Percentiles rank a stretch among this genome's conserved stretches.
These are phyloP conservation scores for Leccinum ponderosum DNA, from an alignment of 1,284 basidiomycete genomes.

Conservation along the genomic window DNA sequence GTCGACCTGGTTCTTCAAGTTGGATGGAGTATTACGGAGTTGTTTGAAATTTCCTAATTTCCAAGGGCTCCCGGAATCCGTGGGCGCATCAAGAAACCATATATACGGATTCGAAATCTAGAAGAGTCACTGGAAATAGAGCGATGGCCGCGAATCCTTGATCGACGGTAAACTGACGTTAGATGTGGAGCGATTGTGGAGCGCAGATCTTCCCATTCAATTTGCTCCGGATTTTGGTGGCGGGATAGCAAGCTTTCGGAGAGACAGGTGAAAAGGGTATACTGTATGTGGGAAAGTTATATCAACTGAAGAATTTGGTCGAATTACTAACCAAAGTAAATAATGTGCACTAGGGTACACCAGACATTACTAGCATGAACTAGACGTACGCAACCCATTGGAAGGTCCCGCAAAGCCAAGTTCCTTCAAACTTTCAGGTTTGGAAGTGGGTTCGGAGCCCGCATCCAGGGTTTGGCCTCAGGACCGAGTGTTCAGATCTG, in stretches of 20 bases:
- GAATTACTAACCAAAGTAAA: not conserved
- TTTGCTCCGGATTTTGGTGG: not conserved
- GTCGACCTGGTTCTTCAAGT: not conserved
- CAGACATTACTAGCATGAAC: not conserved
- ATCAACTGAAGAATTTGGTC: not conserved
- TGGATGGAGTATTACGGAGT: not conserved
- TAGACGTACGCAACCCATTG: not conserved
- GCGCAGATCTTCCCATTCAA: conserved; percentile 6
- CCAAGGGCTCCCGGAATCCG: not conserved
- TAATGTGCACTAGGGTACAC: not conserved
- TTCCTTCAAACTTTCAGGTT: not conserved
- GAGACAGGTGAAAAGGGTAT: not conserved
- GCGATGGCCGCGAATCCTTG: conserved; percentile 9
- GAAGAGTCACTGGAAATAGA: not conserved
- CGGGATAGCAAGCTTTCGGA: not conserved
- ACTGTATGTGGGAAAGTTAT: not conserved
- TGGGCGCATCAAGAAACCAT: conserved; percentile 2
- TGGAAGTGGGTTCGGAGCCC: not conserved
- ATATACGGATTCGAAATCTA: not conserved
- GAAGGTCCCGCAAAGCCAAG: not conserved
- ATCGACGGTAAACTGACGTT: conserved; percentile 15
- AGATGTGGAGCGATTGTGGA: not conserved
- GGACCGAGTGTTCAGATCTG: no score
- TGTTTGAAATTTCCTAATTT: not conserved
- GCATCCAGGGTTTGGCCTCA: not conserved